Evolutionary conservation across 306 rosid genomes (phyloP), one percentile per base, ranked within the genome.

Genomic region (Casuarina glauca): DNA sequence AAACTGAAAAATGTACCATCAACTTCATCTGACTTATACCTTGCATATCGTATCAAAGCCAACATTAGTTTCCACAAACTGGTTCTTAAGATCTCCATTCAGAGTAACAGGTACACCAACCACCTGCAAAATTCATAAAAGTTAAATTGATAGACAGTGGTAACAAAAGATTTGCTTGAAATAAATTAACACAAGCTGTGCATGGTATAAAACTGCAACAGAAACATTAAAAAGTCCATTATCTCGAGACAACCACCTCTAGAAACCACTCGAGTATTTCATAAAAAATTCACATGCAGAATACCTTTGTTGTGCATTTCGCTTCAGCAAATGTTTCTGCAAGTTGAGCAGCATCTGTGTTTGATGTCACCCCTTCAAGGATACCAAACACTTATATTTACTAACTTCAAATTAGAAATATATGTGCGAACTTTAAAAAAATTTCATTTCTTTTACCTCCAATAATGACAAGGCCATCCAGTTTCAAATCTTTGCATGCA

Each of bases 301-400:
- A 53, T 74, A 95, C 99, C 98, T 95, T 95, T 15, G 99, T 95
- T 64, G 83, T 80, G 78, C 99, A 95, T 76, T 95, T 93, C 66
- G 96, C 94, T 74, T 76, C 93, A 41, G 96, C 94, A 85, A 95
- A 95, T 75, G 99, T 95, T 85, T 95, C 99, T 19, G 99, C 97
- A 76, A 95, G 97, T 87, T 95, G 99, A 17, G 99, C 99, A 67
- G 99, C 99, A 85, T 95, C 99, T 0, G 99, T 88, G 87, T 93
- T 93, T 68, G 97, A 93, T 60, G 97, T 93, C 91, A 95, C 99
- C 41, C 99, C 99, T 95, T 74, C 81, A 84, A 71, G 76, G 74
- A 42, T 48, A 76, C 3, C 51, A 69, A 5, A 76, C 16, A 45
- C 84, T 39, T 12, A 66, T 39, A 73, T 68, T 79, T 74, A 76